Conservation (phyloP, 176 grass and related monocot genomes). For the Eremochloa ophiuroides region DNA sequence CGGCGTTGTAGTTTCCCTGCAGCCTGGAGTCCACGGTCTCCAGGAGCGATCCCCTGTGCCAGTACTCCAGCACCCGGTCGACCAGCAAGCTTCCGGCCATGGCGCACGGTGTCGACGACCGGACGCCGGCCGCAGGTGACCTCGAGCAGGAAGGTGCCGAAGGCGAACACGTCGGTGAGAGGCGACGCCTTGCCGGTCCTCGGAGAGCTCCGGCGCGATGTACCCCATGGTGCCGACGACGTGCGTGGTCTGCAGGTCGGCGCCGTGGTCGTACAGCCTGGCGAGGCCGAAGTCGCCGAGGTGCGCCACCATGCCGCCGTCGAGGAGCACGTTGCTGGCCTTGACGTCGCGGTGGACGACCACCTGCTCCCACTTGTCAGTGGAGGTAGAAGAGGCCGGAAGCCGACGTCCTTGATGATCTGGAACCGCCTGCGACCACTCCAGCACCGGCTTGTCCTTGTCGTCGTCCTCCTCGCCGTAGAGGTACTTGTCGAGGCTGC, state of each 20-base stretch:
- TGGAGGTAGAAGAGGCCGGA: slow-evolving; percentile 48
- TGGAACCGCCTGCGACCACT: slow-evolving; percentile 37
- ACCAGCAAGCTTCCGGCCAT: neutral
- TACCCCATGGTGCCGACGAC: slow-evolving; percentile 34
- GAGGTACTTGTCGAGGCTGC: slow-evolving; percentile 23
- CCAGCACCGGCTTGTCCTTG: neutral
- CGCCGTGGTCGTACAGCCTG: slow-evolving; percentile 18
- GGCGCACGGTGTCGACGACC: neutral
- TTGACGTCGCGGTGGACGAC: slow-evolving; percentile 51
- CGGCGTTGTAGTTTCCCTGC: neutral
- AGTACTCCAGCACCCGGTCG: neutral
- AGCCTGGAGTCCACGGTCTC: neutral
- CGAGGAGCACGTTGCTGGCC: slow-evolving; percentile 58
- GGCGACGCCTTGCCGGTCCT: neutral
- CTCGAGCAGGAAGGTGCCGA: slow-evolving; percentile 21
- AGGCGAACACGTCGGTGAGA: slow-evolving; percentile 20
- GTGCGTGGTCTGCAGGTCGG: slow-evolving; percentile 21
- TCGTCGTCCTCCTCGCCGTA: neutral
- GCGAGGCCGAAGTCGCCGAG: slow-evolving; percentile 24
- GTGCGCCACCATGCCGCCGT: slow-evolving; percentile 20
- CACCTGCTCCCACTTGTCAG: slow-evolving; percentile 48
- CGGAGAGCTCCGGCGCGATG: neutral
- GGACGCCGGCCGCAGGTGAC: neutral
- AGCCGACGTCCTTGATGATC: slow-evolving; percentile 47
- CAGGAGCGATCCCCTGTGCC: neutral